Evolutionary conservation across 345 rosid genomes (phyloP).

Genomic region (Linum lewisii): DNA sequence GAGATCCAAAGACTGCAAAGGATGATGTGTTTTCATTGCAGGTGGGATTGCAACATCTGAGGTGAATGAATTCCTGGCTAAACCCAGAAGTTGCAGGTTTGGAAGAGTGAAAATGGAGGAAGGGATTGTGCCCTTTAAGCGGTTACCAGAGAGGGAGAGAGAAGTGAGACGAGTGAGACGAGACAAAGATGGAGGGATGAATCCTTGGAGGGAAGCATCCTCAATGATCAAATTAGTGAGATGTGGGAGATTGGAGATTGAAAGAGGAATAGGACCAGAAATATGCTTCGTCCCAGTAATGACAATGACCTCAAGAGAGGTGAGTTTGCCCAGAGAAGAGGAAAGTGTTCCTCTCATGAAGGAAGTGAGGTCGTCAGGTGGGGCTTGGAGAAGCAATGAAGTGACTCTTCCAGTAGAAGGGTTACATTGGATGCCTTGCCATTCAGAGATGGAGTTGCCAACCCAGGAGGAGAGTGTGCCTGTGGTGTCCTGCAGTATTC

Average conservation of each 20-base stretch:
- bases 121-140: constrained; percentile 55
- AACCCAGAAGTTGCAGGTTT: constrained; percentile 31
- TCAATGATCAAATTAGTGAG: constrained; percentile 59
- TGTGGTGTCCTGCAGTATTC: constrained; percentile 56
- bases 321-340: constrained; percentile 47
- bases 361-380: constrained; percentile 32
- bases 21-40: constrained; percentile 34
- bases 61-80: constrained; percentile 51
- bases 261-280: constrained; percentile 65
- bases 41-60: constrained; percentile 63
- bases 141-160: constrained; percentile 64
- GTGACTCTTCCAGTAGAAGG: constrained; percentile 62
- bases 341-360: constrained; percentile 82
- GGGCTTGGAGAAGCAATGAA: constrained; percentile 36
- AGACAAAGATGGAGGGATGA: constrained; percentile 49
- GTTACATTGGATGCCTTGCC: constrained; percentile 86
- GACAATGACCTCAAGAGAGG: constrained; percentile 46
- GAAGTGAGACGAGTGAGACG: constrained; percentile 37
- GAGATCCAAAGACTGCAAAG: constrained; percentile 63
- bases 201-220: constrained; percentile 63
- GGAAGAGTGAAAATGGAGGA: constrained; percentile 46
- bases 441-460: constrained; percentile 61
- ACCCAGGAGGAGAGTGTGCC: constrained; percentile 61
- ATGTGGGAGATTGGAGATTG: constrained; percentile 34
- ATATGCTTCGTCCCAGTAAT: constrained; percentile 67